Conservation (phyloP, 176 grass and related monocot genomes). For the Oryza officinalis region DNA sequence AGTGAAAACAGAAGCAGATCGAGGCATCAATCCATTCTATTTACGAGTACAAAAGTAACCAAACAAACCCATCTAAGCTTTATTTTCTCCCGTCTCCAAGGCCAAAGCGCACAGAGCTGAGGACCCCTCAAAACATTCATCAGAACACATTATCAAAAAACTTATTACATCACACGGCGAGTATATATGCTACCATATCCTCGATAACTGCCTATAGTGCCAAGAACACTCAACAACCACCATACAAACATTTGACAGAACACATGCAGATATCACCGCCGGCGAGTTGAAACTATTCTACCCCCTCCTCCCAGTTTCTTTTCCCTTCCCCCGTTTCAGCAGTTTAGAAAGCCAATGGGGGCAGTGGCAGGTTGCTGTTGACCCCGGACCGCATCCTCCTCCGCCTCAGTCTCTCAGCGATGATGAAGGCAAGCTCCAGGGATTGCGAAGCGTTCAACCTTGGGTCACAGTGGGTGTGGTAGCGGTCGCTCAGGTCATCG, state of each 20-base stretch:
- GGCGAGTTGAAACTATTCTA: constrained; percentile 45
- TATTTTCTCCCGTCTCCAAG: constrained; percentile 32
- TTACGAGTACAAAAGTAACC: constrained; percentile 1
- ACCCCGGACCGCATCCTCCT: constrained; percentile 62
- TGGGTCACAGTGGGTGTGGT: constrained; percentile 95
- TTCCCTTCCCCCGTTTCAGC: not conserved
- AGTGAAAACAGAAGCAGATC: not conserved
- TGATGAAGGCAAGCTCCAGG: constrained; percentile 85
- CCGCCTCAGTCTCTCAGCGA: constrained; percentile 88
- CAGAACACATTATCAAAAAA: constrained; percentile 28
- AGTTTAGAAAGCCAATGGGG: constrained; percentile 71
- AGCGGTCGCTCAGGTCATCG: constrained; percentile 77
- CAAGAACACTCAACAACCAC: constrained; percentile 35
- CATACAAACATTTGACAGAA: constrained; percentile 47
- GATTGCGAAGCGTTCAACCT: constrained; percentile 90
- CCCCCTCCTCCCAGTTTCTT: not conserved
- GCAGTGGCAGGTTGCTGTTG: constrained; percentile 53
- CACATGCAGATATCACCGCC: constrained; percentile 28
- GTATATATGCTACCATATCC: constrained; percentile 33
- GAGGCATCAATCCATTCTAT: not conserved
- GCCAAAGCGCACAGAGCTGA: constrained; percentile 43
- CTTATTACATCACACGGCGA: constrained; percentile 30
- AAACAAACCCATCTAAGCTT: constrained; percentile 24
- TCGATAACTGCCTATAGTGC: constrained; percentile 25
- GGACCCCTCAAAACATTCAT: constrained; percentile 24